Base-by-base conservation (phyloP, 2,329 filamentous ascomycete genomes). In the Sporothrix pseudoabietina region DNA sequence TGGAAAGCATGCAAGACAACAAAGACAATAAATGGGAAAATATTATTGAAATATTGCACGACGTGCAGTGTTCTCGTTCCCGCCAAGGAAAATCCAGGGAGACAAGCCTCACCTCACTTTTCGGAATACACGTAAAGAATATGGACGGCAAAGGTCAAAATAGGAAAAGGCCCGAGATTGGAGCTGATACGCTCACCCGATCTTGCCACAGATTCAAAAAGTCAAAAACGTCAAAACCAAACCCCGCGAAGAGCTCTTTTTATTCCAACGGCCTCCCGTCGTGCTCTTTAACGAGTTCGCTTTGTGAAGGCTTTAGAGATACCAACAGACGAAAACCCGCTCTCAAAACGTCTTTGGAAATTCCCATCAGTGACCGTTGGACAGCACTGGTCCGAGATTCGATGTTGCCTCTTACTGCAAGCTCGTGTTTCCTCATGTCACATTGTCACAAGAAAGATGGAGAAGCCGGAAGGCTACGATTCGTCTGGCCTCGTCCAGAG, bases 21-120 rank as follows among this genome's bases (percentile, higher is more conserved):
- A 35, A 52, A 68, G 63, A 22, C 44, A 68, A 52, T 52, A 35
- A 35, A 30, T 22, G 9, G 19, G 44, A 35, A 35, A 32, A 41
- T 68, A 68, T 52, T 52, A n/a, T 32, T n/a, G n/a, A 32, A 49
- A 66, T 63, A 63, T 47, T 26, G 61, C 39, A 66, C 61, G 39
- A 30, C 61, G 16, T 30, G 61, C 39, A 66, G 22, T 49, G 44
- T 65, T 44, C 10, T 16, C 26, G 39, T 35, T 44, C 22, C 22
- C 14, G 59, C 61, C 39, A 66, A 47, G 55, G n/a, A n/a, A 65
- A 30, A 66, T 16, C 39, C 44, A 49, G 44, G 19, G 14, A 49
- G 4, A 19, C 44, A 49, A 47, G 26, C 39, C n/a, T 66, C 22
- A 47, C 39, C 9, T 44, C 59, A 65, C 59, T 6, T 26, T 55